A percentile compares a stretch with the other conserved stretches of the same genome.
phyloP scores from a whole-genome alignment of 805 yeast species.

The Monosporozyma aerobia region DNA sequence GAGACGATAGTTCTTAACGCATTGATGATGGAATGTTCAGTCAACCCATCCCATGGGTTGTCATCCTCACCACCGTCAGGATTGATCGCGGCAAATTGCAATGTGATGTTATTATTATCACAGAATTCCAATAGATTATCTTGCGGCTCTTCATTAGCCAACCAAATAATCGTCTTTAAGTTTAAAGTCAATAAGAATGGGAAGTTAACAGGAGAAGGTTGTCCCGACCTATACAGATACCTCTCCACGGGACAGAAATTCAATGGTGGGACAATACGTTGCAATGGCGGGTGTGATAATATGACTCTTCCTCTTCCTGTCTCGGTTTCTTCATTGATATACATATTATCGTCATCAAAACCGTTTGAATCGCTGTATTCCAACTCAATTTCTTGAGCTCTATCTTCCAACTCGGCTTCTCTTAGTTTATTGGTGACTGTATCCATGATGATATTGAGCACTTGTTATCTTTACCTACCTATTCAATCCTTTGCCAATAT shows the following conservation, averaged over 20 bases:
- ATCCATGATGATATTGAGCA: background rate
- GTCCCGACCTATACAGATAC: conserved; percentile 81
- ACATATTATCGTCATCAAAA: conserved; percentile 24
- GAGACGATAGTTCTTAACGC: conserved; percentile 72
- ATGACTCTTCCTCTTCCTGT: conserved; percentile 22
- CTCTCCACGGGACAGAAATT: conserved; percentile 94
- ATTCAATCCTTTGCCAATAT: too few relatives aligned
- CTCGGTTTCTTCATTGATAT: conserved; percentile 28
- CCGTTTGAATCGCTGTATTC: conserved; percentile 18
- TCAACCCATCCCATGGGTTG: conserved; percentile 94
- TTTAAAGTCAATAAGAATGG: conserved; percentile 69
- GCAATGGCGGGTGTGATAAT: conserved; percentile 46
- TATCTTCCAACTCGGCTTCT: conserved; percentile 1
- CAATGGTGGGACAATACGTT: conserved; percentile 81
- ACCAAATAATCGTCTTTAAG: conserved; percentile 79
- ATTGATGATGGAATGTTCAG: conserved; percentile 68
- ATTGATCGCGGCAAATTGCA: conserved; percentile 75
- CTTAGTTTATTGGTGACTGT: background rate
- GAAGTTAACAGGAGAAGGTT: conserved; percentile 89
- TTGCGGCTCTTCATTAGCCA: conserved; percentile 91
- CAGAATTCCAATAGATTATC: conserved; percentile 81
- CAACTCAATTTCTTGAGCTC: conserved; percentile 1
- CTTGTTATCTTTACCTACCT: too few relatives aligned
- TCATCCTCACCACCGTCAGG: conserved; percentile 62
- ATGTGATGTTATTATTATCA: conserved; percentile 56